phyloP scores from a whole-genome alignment of 306 rosid genomes.

The Prunus padus region DNA sequence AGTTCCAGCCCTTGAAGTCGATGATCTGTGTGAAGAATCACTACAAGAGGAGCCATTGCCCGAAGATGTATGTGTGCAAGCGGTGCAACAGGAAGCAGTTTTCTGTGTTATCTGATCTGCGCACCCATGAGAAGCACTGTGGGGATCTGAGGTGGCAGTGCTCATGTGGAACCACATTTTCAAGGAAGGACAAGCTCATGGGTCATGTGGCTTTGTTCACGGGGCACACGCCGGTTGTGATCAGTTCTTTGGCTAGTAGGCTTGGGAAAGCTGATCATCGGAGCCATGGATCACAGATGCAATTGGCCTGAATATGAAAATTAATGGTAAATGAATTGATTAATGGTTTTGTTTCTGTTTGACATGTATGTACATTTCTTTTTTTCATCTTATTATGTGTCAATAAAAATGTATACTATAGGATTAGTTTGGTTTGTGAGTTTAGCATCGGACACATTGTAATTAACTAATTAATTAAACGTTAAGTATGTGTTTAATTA shows the following conservation, averaged over 20 bases:
- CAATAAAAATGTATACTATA: not conserved
- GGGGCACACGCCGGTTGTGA: slow-evolving; percentile 55
- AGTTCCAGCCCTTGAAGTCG: slow-evolving; percentile 89
- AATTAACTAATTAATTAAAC: not conserved
- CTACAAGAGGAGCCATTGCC: slow-evolving; percentile 92
- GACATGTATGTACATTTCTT: not conserved
- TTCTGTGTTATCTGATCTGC: slow-evolving; percentile 83
- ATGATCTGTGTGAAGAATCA: slow-evolving; percentile 93
- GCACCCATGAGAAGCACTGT: slow-evolving; percentile 96
- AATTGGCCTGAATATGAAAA: not conserved
- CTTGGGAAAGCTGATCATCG: slow-evolving; percentile 17
- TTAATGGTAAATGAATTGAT: not conserved
- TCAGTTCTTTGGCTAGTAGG: slow-evolving; percentile 9
- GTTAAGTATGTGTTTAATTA: not conserved
- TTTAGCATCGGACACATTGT: not conserved
- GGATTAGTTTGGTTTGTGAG: not conserved
- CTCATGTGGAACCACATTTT: slow-evolving; percentile 88
- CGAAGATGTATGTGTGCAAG: slow-evolving; percentile 92
- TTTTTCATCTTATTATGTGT: not conserved
- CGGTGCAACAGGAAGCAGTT: slow-evolving; percentile 80
- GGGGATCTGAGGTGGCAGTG: slow-evolving; percentile 88
- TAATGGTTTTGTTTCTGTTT: not conserved
- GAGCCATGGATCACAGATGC: slow-evolving; percentile 8
- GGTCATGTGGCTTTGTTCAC: slow-evolving; percentile 79
- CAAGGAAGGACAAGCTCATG: slow-evolving; percentile 92